Percentiles rank a stretch among this genome's conserved stretches.
Conservation (phyloP, 257 asterid genomes). For the Solanum peruvianum region DNA sequence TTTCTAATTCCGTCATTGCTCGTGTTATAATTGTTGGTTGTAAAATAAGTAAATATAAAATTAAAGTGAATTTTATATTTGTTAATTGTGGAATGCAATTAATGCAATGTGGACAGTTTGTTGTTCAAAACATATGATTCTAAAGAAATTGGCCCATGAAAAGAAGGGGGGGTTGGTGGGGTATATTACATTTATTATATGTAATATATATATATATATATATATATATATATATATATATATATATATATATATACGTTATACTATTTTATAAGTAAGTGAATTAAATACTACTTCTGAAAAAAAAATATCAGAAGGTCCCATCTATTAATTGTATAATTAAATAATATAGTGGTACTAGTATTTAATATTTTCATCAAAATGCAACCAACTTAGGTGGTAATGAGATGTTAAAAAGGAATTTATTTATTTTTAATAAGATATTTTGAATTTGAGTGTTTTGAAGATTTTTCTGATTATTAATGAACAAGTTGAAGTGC, state of each 20-base stretch:
- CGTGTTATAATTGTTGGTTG: neutral
- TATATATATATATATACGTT: neutral
- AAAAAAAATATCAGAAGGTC: neutral
- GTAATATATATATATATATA: neutral
- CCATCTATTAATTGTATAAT: neutral
- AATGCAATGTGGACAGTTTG: slow-evolving; percentile 9
- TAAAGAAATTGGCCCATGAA: slow-evolving; percentile 3
- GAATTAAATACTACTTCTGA: neutral
- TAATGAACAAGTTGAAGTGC: neutral
- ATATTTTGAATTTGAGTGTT: neutral
- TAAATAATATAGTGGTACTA: neutral
- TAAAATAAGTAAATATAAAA: neutral
- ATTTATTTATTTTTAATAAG: neutral
- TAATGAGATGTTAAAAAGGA: neutral
- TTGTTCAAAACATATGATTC: slow-evolving; percentile 13
- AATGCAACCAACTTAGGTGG: neutral
- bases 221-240: no score
- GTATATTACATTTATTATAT: neutral
- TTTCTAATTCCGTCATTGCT: neutral
- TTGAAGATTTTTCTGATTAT: neutral
- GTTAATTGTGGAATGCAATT: neutral
- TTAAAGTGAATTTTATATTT: neutral
- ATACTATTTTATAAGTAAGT: neutral
- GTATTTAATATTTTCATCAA: neutral
- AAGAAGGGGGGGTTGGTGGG: neutral